Evolutionary conservation across 371 early-diverging fungal species (phyloP).

Genomic region (Mortierella sp.): DNA sequence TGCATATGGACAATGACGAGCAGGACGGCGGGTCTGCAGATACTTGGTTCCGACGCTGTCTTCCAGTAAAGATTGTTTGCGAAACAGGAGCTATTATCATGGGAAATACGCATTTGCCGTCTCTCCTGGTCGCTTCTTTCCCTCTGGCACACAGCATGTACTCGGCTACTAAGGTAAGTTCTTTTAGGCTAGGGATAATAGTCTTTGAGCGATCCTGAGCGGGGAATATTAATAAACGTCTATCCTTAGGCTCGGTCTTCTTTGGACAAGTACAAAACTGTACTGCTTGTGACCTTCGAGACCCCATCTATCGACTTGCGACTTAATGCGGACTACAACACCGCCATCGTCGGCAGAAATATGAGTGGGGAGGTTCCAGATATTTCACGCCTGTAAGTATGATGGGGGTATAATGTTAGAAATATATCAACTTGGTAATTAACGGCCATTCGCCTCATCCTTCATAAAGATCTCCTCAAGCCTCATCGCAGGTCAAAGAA

Average conservation of each 20-base stretch:
- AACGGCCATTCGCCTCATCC: no score
- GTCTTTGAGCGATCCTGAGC: no score
- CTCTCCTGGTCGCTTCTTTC: conserved; percentile 71
- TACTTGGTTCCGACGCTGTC: conserved; percentile 64
- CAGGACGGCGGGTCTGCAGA: conserved; percentile 43
- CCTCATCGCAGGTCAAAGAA: conserved; percentile 12
- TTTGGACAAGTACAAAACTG: conserved; percentile 72
- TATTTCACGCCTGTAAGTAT: conserved; percentile 33
- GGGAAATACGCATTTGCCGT: conserved; percentile 80
- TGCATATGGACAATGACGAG: conserved; percentile 26
- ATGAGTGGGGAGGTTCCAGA: conserved; percentile 31
- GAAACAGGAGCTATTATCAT: conserved; percentile 78
- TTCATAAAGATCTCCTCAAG: conserved; percentile 23
- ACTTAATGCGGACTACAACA: conserved; percentile 75
- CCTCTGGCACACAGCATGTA: conserved; percentile 74
- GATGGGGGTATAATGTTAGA: no score
- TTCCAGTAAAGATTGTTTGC: conserved; percentile 81
- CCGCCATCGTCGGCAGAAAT: conserved; percentile 32
- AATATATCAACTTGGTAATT: no score
- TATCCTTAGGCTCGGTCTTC: conserved; percentile 60
- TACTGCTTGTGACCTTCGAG: conserved; percentile 62
- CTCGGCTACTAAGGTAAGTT: conserved; percentile 62
- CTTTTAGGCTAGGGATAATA: no score
- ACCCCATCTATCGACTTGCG: conserved; percentile 69
- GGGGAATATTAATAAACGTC: no score